A percentile compares a stretch with the other conserved stretches of the same genome.
These are phyloP conservation scores for Rhizomucor miehei DNA, from an alignment of 371 early-diverging fungal species.

Conservation along the genomic window DNA sequence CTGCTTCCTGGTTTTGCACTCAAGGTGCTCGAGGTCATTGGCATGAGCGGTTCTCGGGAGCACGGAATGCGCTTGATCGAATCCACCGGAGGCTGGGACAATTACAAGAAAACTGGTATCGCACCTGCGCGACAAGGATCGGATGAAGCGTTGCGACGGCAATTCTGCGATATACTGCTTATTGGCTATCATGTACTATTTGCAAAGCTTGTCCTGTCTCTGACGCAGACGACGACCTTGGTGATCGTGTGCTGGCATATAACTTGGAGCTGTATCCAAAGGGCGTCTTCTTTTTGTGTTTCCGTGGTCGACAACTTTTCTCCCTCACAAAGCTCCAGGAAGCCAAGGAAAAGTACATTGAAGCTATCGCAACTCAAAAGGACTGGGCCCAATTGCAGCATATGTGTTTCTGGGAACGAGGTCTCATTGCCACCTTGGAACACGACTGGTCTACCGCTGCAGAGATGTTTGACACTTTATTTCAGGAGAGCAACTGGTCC, in stretches of 20 bases:
- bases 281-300: constrained; percentile 59
- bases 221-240: constrained; percentile 40
- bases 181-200: constrained; percentile 62
- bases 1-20: constrained; percentile 62
- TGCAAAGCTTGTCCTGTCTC: constrained; percentile 50
- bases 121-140: constrained; percentile 15
- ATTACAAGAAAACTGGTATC: constrained; percentile 9
- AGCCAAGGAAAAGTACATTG: constrained; percentile 43
- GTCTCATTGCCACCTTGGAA: constrained; percentile 35
- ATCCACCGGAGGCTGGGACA: constrained; percentile 49
- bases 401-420: constrained; percentile 70
- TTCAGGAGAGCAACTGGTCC: constrained; percentile 70
- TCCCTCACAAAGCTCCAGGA: constrained; percentile 39
- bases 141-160: constrained; percentile 52
- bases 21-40: constrained; percentile 65
- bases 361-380: constrained; percentile 31
- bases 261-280: constrained; percentile 44
- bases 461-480: constrained; percentile 48
- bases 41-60: constrained; percentile 62
- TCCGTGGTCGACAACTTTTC: constrained; percentile 48
- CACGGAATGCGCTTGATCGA: constrained; percentile 57
- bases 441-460: constrained; percentile 48
- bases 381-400: constrained; percentile 73
- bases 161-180: constrained; percentile 51
- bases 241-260: constrained; percentile 27